Evolutionary conservation across 306 rosid species (phyloP).

Genomic region (Glycine soja): DNA sequence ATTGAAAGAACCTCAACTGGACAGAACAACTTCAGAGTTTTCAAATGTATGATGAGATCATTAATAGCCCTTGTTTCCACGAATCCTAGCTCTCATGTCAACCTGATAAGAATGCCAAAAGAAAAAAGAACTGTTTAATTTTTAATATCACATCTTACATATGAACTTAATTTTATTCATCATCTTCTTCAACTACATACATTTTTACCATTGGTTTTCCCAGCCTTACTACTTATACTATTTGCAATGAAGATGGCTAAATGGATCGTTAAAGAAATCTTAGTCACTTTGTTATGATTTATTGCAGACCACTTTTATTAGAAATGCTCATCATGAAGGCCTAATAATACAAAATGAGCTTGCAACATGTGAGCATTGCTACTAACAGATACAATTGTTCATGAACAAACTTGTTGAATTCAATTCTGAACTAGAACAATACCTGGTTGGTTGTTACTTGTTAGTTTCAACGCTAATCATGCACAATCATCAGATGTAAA

Average conservation of each 20-base stretch:
- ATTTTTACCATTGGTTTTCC: conserved; percentile 12
- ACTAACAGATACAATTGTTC: not conserved
- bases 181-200: not conserved
- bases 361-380: not conserved
- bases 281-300: not conserved
- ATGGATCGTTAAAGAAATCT: not conserved
- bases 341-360: not conserved
- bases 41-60: conserved; percentile 15
- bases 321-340: not conserved
- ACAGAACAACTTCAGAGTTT: conserved; percentile 10
- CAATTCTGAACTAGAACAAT: conserved; percentile 1
- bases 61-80: conserved; percentile 68
- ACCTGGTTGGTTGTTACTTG: not conserved
- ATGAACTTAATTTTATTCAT: conserved; percentile 19
- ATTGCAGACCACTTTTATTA: not conserved
- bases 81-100: conserved; percentile 70
- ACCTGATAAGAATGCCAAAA: conserved; percentile 44
- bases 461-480: not conserved
- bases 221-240: not conserved
- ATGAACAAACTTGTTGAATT: not conserved
- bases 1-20: conserved; percentile 13
- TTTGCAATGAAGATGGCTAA: conserved; percentile 7
- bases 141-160: conserved; percentile 21
- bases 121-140: conserved; percentile 10
- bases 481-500: not conserved